phyloP scores from a whole-genome alignment of 2,329 filamentous ascomycete genomes.

The Domatiomyces catenatus region DNA sequence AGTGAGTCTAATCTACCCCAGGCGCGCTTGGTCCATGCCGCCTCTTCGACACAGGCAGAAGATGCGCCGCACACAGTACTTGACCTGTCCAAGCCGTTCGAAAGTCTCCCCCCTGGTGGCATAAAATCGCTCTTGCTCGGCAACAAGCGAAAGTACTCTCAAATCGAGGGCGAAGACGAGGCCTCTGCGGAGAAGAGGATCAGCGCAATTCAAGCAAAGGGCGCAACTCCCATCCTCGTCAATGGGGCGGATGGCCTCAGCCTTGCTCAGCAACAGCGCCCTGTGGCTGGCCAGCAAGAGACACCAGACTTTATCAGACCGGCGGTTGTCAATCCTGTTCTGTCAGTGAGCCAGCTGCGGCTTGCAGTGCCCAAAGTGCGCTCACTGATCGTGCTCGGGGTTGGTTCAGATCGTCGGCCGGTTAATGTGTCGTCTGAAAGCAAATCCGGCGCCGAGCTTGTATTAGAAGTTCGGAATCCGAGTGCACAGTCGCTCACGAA shows the following conservation, averaged over 20 bases:
- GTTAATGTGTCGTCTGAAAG: constrained; percentile 24
- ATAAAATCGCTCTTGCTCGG: constrained; percentile 73
- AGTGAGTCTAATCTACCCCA: constrained; percentile 80
- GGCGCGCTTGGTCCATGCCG: constrained; percentile 68
- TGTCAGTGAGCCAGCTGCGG: constrained; percentile 68
- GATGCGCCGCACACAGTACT: constrained; percentile 60
- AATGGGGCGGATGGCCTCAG: constrained; percentile 67
- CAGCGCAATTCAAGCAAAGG: constrained; percentile 43
- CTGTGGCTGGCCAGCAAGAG: constrained; percentile 45
- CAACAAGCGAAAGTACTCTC: constrained; percentile 74
- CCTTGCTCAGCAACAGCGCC: constrained; percentile 50
- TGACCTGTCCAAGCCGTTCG: constrained; percentile 84
- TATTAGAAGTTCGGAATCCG: constrained; percentile 82
- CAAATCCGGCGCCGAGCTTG: constrained; percentile 51
- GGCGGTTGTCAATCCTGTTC: constrained; percentile 67
- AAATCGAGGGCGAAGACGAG: constrained; percentile 62
- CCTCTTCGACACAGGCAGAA: constrained; percentile 32
- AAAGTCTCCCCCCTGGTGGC: constrained; percentile 80
- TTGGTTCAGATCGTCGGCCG: constrained; percentile 42
- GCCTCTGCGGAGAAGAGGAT: constrained; percentile 44
- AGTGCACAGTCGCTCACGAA: constrained; percentile 43
- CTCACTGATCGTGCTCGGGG: constrained; percentile 63
- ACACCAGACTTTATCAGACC: constrained; percentile 77
- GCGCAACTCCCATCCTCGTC: constrained; percentile 57
- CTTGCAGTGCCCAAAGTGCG: constrained; percentile 78